Base-by-base conservation (phyloP, 73 alveolate species). In the Paramecium caudatum region DNA sequence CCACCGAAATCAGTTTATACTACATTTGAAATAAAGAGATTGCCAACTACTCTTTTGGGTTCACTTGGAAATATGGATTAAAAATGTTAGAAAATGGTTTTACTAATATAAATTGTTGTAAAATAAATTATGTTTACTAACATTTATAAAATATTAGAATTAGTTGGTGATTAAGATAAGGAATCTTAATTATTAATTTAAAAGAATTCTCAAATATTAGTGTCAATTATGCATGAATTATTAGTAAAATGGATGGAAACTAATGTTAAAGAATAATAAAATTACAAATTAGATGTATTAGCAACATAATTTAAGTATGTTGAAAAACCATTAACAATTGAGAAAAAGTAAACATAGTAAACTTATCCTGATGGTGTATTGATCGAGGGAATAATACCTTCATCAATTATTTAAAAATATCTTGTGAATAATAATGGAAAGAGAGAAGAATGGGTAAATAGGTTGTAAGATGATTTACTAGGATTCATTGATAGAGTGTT, bases 381-480 rank as follows among this genome's bases (percentile, higher is more conserved):
- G 16, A 50, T 50, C 30, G 78, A 50, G 9, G 78, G 78, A 19
- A 39, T 50, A 5, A 50, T 50, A 39, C 43, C 78, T 50, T 50
- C 78, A 12, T 7, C 78, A 25, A 25, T 50, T 0, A 17, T 50
- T 1, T 50, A 50, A 17, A 50, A 50, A 50, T 50, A 50, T 19
- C 21, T 50, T 15, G 30, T 25, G 8, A 50, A 50, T 17, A 21
- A 7, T 6, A 50, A 50, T 15, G 78, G 78, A 1, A 39, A 50
- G 9, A 50, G 30, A 8, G 78, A 50, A 21, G 43, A 34, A 15
- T 50, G 78, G 78, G 30, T 50, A 25, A n/a, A 25, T 8, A 50
- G 30, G 30, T 50, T 50, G 9, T 34, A 50, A 50, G 78, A 50
- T 21, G 10, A 13, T 19, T 25, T 50, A 25, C 7, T 25, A 19